Evolutionary conservation across 371 early-diverging fungal species (phyloP).

Genomic region (Funneliformis caledonium): DNA sequence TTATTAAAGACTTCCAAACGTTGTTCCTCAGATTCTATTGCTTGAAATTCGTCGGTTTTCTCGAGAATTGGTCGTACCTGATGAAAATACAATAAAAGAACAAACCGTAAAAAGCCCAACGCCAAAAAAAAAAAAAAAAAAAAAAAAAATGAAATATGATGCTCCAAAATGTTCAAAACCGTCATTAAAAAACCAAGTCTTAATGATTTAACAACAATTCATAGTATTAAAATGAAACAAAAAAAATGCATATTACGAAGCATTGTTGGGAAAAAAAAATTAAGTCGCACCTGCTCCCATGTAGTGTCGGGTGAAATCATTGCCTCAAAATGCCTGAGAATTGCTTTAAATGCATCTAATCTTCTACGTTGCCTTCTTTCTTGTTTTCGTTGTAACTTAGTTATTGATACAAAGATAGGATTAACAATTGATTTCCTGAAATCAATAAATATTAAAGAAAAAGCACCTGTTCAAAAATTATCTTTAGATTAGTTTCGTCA

Average conservation of each 20-base stretch:
- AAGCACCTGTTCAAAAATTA: slow-evolving; percentile 58
- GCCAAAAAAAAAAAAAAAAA: not conserved
- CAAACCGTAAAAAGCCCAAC: not conserved
- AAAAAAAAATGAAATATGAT: not conserved
- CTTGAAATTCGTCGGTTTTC: slow-evolving; percentile 62
- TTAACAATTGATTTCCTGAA: not conserved
- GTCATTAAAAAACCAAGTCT: not conserved
- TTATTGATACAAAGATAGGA: not conserved
- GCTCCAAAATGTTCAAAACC: not conserved
- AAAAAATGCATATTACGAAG: too few species aligned
- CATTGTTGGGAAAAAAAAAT: not conserved
- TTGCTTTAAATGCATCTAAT: slow-evolving; percentile 74
- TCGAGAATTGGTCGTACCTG: slow-evolving; percentile 58
- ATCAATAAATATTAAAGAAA: slow-evolving; percentile 38
- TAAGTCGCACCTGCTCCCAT: slow-evolving; percentile 67
- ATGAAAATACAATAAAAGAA: slow-evolving; percentile 39
- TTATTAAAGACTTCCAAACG: slow-evolving; percentile 79
- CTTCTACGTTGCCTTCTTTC: slow-evolving; percentile 71
- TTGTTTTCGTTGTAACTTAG: slow-evolving; percentile 69
- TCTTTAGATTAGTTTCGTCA: slow-evolving; percentile 48
- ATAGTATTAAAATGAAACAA: not conserved
- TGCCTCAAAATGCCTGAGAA: slow-evolving; percentile 71
- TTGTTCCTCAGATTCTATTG: slow-evolving; percentile 66
- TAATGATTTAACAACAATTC: not conserved
- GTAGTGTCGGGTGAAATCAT: slow-evolving; percentile 59